These are phyloP conservation scores for Fistulinella cinereoalba DNA, from an alignment of 1,284 basidiomycete genomes.

Conservation along the genomic window DNA sequence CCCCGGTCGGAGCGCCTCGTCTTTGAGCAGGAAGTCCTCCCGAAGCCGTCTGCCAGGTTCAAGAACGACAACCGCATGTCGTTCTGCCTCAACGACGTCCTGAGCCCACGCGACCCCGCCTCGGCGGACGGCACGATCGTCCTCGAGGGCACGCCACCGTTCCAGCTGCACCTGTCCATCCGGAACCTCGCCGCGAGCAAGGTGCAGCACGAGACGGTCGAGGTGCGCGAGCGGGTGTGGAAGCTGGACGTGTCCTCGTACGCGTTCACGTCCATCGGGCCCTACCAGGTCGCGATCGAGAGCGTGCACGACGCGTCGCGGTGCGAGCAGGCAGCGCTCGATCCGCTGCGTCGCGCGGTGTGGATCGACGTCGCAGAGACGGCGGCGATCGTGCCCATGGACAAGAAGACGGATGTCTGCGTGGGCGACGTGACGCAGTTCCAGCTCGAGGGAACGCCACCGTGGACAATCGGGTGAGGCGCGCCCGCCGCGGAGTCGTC, in stretches of 20 bases:
- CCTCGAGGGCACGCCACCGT: conserved; percentile 84
- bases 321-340: conserved; percentile 71
- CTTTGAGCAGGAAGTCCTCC: conserved; percentile 83
- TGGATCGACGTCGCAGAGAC: conserved; percentile 92
- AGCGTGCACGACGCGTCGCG: conserved; percentile 74
- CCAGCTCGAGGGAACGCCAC: conserved; percentile 92
- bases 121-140: conserved; percentile 56
- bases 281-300: conserved; percentile 77
- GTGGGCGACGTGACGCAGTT: conserved; percentile 91
- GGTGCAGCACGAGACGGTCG: conserved; percentile 55
- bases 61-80: conserved; percentile 61
- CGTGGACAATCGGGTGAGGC: conserved; percentile 89
- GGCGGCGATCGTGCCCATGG: conserved; percentile 86
- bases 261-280: conserved; percentile 72
- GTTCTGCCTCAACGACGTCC: conserved; percentile 74
- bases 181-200: conserved; percentile 71
- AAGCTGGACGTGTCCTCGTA: conserved; percentile 72
- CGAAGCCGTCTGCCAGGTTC: conserved; percentile 77
- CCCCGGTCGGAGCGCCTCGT: conserved; percentile 60
- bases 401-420: conserved; percentile 79
- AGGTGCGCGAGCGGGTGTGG: conserved; percentile 66
- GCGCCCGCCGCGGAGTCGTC: conserved; percentile 11
- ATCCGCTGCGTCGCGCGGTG: conserved; percentile 63
- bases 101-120: conserved; percentile 51
- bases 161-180: conserved; percentile 73